phyloP scores from a whole-genome alignment of 768 basidiomycete genomes.

The Mycena galopus region DNA sequence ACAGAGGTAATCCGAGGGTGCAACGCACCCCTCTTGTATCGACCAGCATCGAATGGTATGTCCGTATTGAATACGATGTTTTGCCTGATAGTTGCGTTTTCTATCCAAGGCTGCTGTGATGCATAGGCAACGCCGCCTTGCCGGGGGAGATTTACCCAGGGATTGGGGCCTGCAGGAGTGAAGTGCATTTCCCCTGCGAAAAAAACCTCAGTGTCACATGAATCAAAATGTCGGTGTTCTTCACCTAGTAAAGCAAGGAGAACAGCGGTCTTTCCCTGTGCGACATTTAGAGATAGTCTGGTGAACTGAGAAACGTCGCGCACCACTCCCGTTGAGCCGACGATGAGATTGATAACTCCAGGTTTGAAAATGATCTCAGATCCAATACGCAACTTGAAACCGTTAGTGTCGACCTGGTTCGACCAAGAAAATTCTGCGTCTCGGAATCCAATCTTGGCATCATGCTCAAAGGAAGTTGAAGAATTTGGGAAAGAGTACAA shows the following conservation, averaged over 20 bases:
- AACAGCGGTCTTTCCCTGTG: constrained; percentile 58
- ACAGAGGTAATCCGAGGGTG: no score
- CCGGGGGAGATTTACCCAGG: constrained; percentile 68
- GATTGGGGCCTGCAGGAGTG: constrained; percentile 50
- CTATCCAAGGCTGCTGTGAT: constrained; percentile 75
- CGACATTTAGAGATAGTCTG: background rate
- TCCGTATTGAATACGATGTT: constrained; percentile 60
- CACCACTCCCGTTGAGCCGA: constrained; percentile 56
- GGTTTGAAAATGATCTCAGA: constrained; percentile 59
- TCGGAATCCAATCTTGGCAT: constrained; percentile 50
- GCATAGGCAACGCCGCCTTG: constrained; percentile 70
- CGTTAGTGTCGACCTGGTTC: constrained; percentile 41
- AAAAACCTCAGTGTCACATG: background rate
- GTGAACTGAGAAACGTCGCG: background rate
- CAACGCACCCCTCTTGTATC: constrained; percentile 54
- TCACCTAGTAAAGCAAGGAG: constrained; percentile 62
- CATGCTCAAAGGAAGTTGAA: background rate
- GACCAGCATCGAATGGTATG: constrained; percentile 52
- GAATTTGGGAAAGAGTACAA: constrained; percentile 31
- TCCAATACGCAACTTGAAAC: constrained; percentile 50
- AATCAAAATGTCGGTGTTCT: constrained; percentile 26
- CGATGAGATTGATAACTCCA: constrained; percentile 56
- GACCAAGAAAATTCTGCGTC: constrained; percentile 58
- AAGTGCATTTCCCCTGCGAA: constrained; percentile 60
- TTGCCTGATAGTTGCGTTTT: constrained; percentile 69